Evolutionary conservation across 2,329 filamentous ascomycete species (phyloP), one percentile per base, ranked within the genome.

Genomic region (Nigrograna mackinnonii): DNA sequence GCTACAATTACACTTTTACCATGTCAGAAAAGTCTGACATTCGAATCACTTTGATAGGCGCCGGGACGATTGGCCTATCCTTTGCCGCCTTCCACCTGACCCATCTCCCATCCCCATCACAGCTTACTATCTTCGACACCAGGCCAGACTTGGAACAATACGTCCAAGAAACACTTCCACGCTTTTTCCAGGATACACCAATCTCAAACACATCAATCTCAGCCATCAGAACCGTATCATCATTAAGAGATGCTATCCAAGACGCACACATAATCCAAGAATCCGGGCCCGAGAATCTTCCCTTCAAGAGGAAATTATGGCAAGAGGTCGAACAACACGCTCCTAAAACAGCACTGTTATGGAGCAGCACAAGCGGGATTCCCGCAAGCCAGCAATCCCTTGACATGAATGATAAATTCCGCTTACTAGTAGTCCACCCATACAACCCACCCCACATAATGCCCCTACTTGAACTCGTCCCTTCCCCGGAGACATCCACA

Each of bases 371-470:
- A 0, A 79, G 74, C 1, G 80, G 81, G 0, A 83, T 84, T 20
- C 72, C 77, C 0, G 78, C 80, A 0, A 79, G 76, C 0, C 63
- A 62, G 18, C 79, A 83, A 49, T 62, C 61, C 6, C 43, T 46
- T 13, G 49, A 66, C 3, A 76, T 78, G 72, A 51, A 62, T n/a
- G 44, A 47, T 20, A 40, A 35, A 16, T 42, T 57, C n/a, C 64
- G 79, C 2, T 56, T 84, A 3, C 47, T 83, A 0, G 75, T 83
- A 2, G 79, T 81, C 4, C 82, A 84, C 56, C 80, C 81, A 0
- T 84, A 79, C 59, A 84, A 84, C 41, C 82, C 81, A 17, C 81
- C 80, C 1, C 79, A 83, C 49, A 72, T 84, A 39, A 82, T 84
- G 77, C 81, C 81, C 0, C 55, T 84, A 1, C 61, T 84, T 2